Conservation (phyloP, 1,284 basidiomycete genomes). For the Rhodotorula sp. region DNA sequence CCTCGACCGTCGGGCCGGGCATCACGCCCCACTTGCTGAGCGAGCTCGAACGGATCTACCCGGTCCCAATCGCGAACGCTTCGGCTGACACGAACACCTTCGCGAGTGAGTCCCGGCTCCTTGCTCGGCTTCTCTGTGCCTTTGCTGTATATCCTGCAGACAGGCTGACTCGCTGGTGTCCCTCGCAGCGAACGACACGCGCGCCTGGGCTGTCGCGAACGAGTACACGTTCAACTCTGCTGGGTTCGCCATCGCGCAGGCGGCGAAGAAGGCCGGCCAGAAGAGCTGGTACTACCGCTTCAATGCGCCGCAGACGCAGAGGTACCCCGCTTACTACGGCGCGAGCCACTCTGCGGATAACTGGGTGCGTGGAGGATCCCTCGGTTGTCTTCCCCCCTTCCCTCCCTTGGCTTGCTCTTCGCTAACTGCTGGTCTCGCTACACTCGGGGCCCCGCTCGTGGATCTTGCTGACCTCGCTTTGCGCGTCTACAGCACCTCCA, state of each 20-base stretch:
- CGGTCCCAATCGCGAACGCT: constrained; percentile 9
- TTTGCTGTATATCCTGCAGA: too few species aligned
- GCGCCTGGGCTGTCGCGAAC: constrained; percentile 1
- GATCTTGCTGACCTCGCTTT: background rate
- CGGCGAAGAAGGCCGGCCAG: background rate
- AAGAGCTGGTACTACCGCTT: constrained; percentile 5
- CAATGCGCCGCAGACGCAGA: constrained; percentile 9
- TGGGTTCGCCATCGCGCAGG: background rate
- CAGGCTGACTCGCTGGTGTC: background rate
- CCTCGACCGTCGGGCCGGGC: background rate
- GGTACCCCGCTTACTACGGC: background rate
- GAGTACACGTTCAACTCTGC: background rate
- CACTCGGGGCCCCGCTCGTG: background rate
- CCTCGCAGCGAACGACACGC: background rate
- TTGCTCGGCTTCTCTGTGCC: too few species aligned
- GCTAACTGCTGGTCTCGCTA: too few species aligned
- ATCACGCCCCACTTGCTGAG: background rate
- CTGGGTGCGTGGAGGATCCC: background rate
- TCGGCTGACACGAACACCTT: constrained; percentile 15
- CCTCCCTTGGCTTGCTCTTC: too few species aligned
- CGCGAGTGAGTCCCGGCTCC: background rate
- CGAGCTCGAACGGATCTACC: constrained; percentile 10
- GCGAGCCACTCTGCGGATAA: constrained; percentile 9
- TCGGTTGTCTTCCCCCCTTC: background rate
- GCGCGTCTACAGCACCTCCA: background rate